Base-by-base conservation (phyloP, 1,139 yeast genomes). In the Geotrichum candidum region DNA sequence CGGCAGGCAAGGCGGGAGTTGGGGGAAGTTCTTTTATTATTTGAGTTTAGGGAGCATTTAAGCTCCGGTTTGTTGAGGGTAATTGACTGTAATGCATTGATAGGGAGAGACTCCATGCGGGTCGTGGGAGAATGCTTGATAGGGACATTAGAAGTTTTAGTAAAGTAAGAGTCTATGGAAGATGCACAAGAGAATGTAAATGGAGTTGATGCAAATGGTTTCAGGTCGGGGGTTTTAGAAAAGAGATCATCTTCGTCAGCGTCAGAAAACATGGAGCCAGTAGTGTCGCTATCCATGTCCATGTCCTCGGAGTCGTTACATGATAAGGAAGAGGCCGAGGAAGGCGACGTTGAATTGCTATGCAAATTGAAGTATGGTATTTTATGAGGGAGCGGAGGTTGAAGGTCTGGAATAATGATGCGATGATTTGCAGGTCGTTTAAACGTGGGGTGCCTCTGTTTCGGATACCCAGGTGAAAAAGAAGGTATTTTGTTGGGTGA, bases 281-380 rank as follows among this genome's bases (percentile, higher is more conserved):
- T 33, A 18, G 61, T 54, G 41, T 59, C 61, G 41, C 61, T 59
- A 41, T 59, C 61, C 56, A 56, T 56, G 33, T 56, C 58, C 11
- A 56, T 56, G 33, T 56, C 58, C 11, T 41, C 48, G 18, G 48
- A 41, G 48, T 10, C 22, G 48, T 41, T 41, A n/a, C 22, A 41
- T 41, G 48, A 41, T 41, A 23, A 41, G 18, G 48, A 41, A 15
- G 48, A 15, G 22, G 48, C 18, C 22, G 22, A 41, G 9, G 48
- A 15, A 41, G 48, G 48, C 22, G 48, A 41, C 23, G 52, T 7
- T 50, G 33, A 27, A 22, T 45, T 41, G 15, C 11, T 54, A 50
- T 41, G 29, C 29, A 53, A 11, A 53, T 54, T 31, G 29, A 54
- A 54, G 25, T 27, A 45, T 11, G 57, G 45, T 18, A 22, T 23